A percentile compares a stretch with the other conserved stretches of the same genome.
These are phyloP conservation scores for Lichenothelia convexa DNA, from an alignment of 495 filamentous ascomycete species.

Conservation along the genomic window DNA sequence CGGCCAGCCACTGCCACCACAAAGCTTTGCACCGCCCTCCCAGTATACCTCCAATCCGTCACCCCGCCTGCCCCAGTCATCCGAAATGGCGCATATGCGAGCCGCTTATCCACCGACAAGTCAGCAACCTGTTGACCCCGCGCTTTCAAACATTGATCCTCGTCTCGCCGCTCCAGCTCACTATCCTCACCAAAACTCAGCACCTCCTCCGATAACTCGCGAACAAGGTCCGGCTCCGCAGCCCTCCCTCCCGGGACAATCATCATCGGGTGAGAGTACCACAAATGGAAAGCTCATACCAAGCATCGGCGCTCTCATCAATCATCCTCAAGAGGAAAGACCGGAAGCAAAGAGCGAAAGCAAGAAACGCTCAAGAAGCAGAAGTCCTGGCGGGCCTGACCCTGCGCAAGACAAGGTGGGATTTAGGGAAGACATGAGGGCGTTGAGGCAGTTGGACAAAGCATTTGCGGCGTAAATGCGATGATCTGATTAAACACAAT, in stretches of 20 bases:
- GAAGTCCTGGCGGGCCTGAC: conserved; percentile 8
- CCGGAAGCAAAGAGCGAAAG: neutral
- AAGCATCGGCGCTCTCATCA: neutral
- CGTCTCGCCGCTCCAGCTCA: neutral
- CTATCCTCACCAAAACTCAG: neutral
- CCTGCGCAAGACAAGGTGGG: conserved; percentile 12
- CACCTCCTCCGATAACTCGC: neutral
- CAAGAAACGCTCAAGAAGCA: conserved; percentile 8
- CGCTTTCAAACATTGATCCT: neutral
- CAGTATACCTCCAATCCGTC: neutral
- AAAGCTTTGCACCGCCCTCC: neutral
- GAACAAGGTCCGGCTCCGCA: conserved; percentile 2
- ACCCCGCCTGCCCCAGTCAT: neutral
- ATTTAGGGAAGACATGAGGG: conserved; percentile 4
- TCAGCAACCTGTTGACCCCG: too few relatives aligned
- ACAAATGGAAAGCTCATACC: neutral
- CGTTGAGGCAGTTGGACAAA: neutral
- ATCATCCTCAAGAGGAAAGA: conserved; percentile 1
- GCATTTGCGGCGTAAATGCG: too few relatives aligned
- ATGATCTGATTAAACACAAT: too few relatives aligned
- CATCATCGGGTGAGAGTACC: neutral
- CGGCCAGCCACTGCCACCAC: conserved; percentile 1
- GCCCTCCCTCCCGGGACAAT: neutral
- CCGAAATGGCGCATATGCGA: neutral
- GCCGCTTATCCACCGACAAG: conserved; percentile 2